A percentile compares a stretch with the other conserved stretches of the same genome.
These are phyloP conservation scores for Globisporangium solare DNA, from an alignment of 352 stramenopile genomes.

Conservation along the genomic window DNA sequence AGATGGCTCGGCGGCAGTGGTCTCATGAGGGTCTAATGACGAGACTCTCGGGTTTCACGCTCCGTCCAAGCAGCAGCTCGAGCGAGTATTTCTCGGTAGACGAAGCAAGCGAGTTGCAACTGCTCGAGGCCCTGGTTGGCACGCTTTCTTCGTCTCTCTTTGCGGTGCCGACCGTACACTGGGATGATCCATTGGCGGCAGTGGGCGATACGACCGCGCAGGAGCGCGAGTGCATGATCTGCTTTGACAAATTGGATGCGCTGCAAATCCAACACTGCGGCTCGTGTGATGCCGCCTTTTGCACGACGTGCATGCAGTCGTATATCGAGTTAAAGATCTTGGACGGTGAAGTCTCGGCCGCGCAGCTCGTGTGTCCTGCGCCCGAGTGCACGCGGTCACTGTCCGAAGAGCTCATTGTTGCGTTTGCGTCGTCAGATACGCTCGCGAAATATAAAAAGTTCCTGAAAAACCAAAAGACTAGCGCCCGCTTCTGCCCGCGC, in stretches of 20 bases:
- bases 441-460: slow-evolving; percentile 68
- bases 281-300: slow-evolving; percentile 44
- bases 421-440: slow-evolving; percentile 36
- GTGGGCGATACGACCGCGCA: slow-evolving; percentile 13
- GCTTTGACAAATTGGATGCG: slow-evolving; percentile 57
- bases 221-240: slow-evolving; percentile 61
- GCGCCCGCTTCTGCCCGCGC: slow-evolving; percentile 69
- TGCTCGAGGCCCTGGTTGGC: too few species aligned
- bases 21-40: too few species aligned
- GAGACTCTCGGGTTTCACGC: too few species aligned
- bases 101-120: too few species aligned
- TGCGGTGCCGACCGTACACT: too few species aligned
- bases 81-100: too few species aligned
- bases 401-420: slow-evolving; percentile 44
- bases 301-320: slow-evolving; percentile 52
- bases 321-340: slow-evolving; percentile 77
- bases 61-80: too few species aligned
- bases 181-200: too few species aligned
- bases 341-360: slow-evolving; percentile 65
- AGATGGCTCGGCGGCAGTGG: too few species aligned
- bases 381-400: slow-evolving; percentile 49
- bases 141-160: too few species aligned
- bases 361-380: slow-evolving; percentile 69
- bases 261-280: slow-evolving; percentile 40
- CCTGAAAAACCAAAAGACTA: slow-evolving; percentile 53